A percentile compares a stretch with the other conserved stretches of the same genome.
Conservation (phyloP, 306 rosid genomes). For the Pterocarpus santalinus region DNA sequence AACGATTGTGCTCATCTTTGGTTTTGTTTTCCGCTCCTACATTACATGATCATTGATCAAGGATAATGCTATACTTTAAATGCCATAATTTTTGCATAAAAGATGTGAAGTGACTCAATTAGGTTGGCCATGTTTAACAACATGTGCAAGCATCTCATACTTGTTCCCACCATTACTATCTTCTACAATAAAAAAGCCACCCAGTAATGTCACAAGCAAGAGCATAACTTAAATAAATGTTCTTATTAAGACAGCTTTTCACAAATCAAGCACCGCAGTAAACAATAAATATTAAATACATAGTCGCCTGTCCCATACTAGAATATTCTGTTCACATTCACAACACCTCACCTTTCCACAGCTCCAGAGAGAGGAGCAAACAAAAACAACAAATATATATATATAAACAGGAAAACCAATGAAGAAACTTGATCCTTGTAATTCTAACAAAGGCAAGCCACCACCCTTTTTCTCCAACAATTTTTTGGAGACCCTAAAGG, state of each 20-base stretch:
- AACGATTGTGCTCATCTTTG: conserved; percentile 7
- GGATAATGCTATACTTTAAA: conserved; percentile 23
- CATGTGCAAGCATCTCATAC: conserved; percentile 46
- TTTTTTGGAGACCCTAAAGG: conserved; percentile 55
- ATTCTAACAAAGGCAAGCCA: conserved; percentile 45
- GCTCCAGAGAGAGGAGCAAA: conserved; percentile 58
- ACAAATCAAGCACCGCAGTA: conserved; percentile 45
- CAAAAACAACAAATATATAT: conserved; percentile 48
- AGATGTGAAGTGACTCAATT: conserved; percentile 47
- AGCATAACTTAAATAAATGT: conserved; percentile 39
- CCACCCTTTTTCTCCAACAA: conserved; percentile 57
- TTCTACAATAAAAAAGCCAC: conserved; percentile 42
- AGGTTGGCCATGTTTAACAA: conserved; percentile 19
- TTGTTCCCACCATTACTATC: conserved; percentile 38
- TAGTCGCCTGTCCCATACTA: conserved; percentile 47
- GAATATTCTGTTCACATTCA: conserved; percentile 56
- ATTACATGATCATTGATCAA: no score
- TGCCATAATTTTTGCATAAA: conserved; percentile 39
- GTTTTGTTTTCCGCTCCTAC: not conserved
- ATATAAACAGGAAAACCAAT: conserved; percentile 52
- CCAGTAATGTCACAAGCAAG: conserved; percentile 44
- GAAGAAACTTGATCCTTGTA: conserved; percentile 46
- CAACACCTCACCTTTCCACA: conserved; percentile 45
- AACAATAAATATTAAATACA: conserved; percentile 52
- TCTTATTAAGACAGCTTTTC: conserved; percentile 49